Evolutionary conservation across 1,284 basidiomycete species (phyloP), one percentile per base, ranked within the genome.

Genomic region (Moesziomyces sp.): DNA sequence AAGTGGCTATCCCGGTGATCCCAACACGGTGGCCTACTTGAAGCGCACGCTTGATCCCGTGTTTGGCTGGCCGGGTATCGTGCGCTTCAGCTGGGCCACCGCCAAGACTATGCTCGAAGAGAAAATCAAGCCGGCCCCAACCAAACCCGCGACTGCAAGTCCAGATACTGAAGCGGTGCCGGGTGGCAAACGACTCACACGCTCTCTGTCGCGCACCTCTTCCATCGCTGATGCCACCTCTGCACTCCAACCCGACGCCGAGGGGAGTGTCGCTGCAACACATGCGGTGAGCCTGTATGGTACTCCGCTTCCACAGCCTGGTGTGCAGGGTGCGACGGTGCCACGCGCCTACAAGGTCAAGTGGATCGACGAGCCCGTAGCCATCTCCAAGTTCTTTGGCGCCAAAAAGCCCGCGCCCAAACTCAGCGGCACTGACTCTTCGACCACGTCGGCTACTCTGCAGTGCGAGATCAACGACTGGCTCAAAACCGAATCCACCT

Each of bases 31-130:
- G 78, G 90, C 89, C 0, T 99, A 92, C 90, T 87, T 99, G 21
- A 89, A 89, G 73, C 85, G 87, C 3, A 88, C 91, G 2, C 81
- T 97, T 18, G 92, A 98, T 62, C 91, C 91, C 1, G 91, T 94
- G 1, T 99, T 99, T 83, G 96, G 96, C 3, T 97, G 91, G 83
- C 94, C 95, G 0, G 91, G 90, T 13, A 86, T 98, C 47, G 94
- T 91, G 5, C 89, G 97, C 14, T 99, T 99, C 86, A 95, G 93
- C 8, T 99, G 96, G 96, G 91, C 92, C 0, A 97, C 96, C 0
- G 90, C 95, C 66, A 96, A 95, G 82, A 89, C 93, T 1, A 85
- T 91, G 8, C 86, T 99, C 16, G 93, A 97, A 46, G 93, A 93
- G 14, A 74, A 74, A 26, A 40, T 66, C 49, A 61, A 62, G 40